phyloP scores from a whole-genome alignment of 192 early-diverging fungal species.

The Entomortierella chlamydospora region DNA sequence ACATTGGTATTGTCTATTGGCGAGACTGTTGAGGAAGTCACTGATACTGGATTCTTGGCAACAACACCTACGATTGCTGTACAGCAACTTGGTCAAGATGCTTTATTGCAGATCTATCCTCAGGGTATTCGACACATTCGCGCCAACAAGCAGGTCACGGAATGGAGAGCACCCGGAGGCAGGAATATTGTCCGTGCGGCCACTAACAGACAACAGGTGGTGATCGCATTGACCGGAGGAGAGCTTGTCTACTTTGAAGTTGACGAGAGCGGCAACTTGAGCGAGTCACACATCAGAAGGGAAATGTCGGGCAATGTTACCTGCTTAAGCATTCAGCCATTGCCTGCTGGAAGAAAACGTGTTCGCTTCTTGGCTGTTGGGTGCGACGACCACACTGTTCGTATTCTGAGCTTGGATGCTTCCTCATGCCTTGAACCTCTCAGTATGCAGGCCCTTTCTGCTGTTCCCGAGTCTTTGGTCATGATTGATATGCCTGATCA shows the following conservation, averaged over 20 bases:
- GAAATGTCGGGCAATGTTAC: constrained; percentile 78
- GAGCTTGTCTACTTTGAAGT: constrained; percentile 96
- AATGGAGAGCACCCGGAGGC: constrained; percentile 90
- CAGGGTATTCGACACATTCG: constrained; percentile 91
- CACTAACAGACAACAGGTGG: constrained; percentile 85
- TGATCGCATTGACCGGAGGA: constrained; percentile 84
- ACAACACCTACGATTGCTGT: constrained; percentile 88
- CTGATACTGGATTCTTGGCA: constrained; percentile 89
- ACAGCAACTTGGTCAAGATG: constrained; percentile 86
- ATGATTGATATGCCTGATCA: constrained; percentile 87
- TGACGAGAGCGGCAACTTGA: constrained; percentile 80
- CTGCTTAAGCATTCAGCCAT: constrained; percentile 81
- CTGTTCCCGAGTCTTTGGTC: constrained; percentile 76
- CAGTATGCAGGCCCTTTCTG: constrained; percentile 79
- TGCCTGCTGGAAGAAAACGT: constrained; percentile 80
- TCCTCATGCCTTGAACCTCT: constrained; percentile 81
- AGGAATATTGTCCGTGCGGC: constrained; percentile 82
- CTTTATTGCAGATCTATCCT: constrained; percentile 89
- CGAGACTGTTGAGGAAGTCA: constrained; percentile 92
- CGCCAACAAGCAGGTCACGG: constrained; percentile 87
- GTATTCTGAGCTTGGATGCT: constrained; percentile 87
- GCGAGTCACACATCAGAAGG: constrained; percentile 87
- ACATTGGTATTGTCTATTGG: constrained; percentile 94
- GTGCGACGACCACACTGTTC: constrained; percentile 91
- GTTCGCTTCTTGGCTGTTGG: constrained; percentile 90